Base-by-base conservation (phyloP, 176 grass and related monocot genomes). In the Oryza australiensis region DNA sequence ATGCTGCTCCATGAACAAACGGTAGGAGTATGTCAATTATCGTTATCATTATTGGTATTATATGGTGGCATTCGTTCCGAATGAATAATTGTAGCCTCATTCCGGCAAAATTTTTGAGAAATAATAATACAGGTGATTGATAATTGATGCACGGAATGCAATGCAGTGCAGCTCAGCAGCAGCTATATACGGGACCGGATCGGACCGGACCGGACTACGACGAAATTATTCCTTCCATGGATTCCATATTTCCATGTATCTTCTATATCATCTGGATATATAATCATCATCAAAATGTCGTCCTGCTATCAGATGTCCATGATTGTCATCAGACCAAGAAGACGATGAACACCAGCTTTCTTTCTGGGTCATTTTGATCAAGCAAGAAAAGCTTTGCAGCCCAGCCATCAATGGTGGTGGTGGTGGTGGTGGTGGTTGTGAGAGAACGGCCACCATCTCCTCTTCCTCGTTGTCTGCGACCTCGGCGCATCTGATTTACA, bases 391-490 rank as follows among this genome's bases (percentile, higher is more conserved):
- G 23, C 64, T 70, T 48, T 73, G 74, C 23, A 5, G 20, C 77
- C 53, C 7, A 12, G 35, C 66, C 88, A 74, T 90, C 88, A 89
- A 82, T 76, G 82, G 76, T 84, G 82, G 45, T 84, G 71, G 26
- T 84, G 82, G 45, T 84, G 71, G 26, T 84, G 71, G 9, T 53
- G 33, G 68, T 74, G 60, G 27, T 82, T 51, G 26, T 79, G 69
- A 0, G 74, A 90, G 70, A 98, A 98, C 9, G 75, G 90, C 95
- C 95, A 98, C 95, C 95, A 98, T 83, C 91, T 91, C 82, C 90
- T 98, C 89, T 87, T 94, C 84, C 89, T 98, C 12, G 80, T 85
- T 15, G 82, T 87, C 63, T 93, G 88, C 7, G 37, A 89, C 20
- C 84, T 85, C 22, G 90, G 92, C 22, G 68, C 74, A 66, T 98